Conservation (phyloP, 2,329 filamentous ascomycete species). For the Esteya vermicola region DNA sequence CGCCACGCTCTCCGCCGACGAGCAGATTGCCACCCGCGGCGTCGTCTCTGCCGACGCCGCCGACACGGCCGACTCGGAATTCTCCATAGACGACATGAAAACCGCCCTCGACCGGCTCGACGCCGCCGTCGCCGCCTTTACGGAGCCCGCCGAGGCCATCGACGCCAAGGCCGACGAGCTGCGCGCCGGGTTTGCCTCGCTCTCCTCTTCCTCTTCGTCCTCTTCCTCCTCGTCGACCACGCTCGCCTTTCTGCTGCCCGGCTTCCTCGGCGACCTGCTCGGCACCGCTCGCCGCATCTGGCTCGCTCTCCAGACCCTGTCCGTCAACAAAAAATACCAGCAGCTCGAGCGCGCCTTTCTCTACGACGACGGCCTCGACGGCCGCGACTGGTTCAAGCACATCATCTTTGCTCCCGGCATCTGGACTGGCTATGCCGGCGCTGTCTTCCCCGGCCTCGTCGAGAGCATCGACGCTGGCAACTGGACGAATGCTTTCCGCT, state of each 20-base stretch:
- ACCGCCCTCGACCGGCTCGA: conserved; percentile 16
- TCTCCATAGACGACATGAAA: neutral
- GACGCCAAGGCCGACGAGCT: conserved; percentile 28
- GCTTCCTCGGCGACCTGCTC: conserved; percentile 54
- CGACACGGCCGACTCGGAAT: conserved; percentile 1
- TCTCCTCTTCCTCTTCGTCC: too few species aligned
- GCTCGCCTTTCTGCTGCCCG: conserved; percentile 2
- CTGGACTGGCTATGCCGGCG: conserved; percentile 78
- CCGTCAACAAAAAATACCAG: conserved; percentile 71
- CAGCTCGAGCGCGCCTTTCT: conserved; percentile 68
- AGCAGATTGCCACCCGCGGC: conserved; percentile 15
- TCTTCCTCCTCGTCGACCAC: neutral
- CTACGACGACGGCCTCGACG: conserved; percentile 61
- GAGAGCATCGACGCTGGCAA: conserved; percentile 49
- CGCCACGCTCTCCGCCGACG: conserved; percentile 13
- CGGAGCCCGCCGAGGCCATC: conserved; percentile 25
- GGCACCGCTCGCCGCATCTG: conserved; percentile 37
- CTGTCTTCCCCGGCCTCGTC: conserved; percentile 49
- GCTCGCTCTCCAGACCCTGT: conserved; percentile 6
- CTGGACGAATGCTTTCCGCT: conserved; percentile 41
- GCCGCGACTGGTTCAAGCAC: conserved; percentile 75
- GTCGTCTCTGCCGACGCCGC: neutral
- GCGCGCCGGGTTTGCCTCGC: too few species aligned
- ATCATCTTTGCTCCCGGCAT: conserved; percentile 46
- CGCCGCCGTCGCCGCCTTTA: conserved; percentile 18